Base-by-base conservation (phyloP, 2,329 filamentous ascomycete genomes). In the Anthostomella pinea region DNA sequence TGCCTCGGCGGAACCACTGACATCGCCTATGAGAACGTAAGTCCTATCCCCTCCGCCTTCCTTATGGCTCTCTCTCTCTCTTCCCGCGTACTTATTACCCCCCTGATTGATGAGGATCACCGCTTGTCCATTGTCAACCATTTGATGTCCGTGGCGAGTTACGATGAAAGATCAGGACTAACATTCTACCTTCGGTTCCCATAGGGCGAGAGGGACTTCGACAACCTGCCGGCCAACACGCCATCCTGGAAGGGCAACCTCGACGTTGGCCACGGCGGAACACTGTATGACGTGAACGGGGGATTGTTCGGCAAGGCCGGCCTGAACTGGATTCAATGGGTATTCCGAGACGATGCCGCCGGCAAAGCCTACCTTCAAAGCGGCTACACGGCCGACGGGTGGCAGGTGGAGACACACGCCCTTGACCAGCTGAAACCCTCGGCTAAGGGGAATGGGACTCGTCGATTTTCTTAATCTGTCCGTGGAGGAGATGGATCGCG, bases 171-270 rank as follows among this genome's bases (percentile, higher is more conserved):
- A n/a, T n/a, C n/a, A n/a, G n/a, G n/a, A n/a, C 26, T 27, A 1
- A n/a, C 16, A 25, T 13, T 13, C 27, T 5, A 11, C 6, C 6
- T 16, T 13, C n/a, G 22, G 19, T 4, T 25, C n/a, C n/a, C n/a
- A 6, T 31, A 49, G 46, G 45, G 45, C 15, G 39, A 44, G 35
- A 30, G 45, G 13, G 47, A 50, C 39, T 50, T 43, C 35, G 28
- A 34, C 11, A 30, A 30, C 26, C 37, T 50, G 9, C 37, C 26
- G 5, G 23, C 34, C 14, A 42, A 41, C 8, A 40, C 44, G 9
- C 49, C 49, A 13, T 22, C 39, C 2, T 52, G 49, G 49, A 38
- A 42, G 21, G 49, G 49, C 19, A 52, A 50, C 35, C 33, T 41
- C 25, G 28, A 39, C 26, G 38, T 48, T 10, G 49, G 49, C 10